A percentile compares a stretch with the other conserved stretches of the same genome.
Evolutionary conservation across 2,329 filamentous ascomycete genomes (phyloP).

Genomic region (Exutisphaerella laricina): DNA sequence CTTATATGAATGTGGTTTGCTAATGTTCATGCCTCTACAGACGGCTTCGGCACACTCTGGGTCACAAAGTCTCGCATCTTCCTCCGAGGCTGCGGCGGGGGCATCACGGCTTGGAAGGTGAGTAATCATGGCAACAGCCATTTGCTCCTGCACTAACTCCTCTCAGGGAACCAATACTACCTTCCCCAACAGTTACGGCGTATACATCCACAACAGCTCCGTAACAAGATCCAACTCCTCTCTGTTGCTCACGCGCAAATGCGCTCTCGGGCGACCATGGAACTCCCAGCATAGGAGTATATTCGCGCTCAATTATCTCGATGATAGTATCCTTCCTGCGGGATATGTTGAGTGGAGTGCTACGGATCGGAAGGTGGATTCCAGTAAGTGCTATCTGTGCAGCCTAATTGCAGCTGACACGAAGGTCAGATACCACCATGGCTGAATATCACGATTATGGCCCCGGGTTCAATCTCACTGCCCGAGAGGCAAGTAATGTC

Average conservation of each 20-base stretch:
- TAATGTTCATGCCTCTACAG: neutral
- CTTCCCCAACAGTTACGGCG: slow-evolving; percentile 60
- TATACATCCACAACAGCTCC: slow-evolving; percentile 55
- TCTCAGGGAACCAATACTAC: slow-evolving; percentile 38
- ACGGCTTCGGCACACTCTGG: slow-evolving; percentile 56
- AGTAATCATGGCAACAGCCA: slow-evolving; percentile 20
- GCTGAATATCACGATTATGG: slow-evolving; percentile 51
- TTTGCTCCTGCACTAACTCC: neutral
- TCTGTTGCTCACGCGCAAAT: slow-evolving; percentile 40
- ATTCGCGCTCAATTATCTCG: slow-evolving; percentile 52
- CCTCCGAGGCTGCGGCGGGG: slow-evolving; percentile 58
- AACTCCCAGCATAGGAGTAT: slow-evolving; percentile 54
- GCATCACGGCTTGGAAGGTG: slow-evolving; percentile 63
- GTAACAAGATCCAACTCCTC: slow-evolving; percentile 52
- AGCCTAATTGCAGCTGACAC: slow-evolving; percentile 1
- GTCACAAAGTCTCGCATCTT: slow-evolving; percentile 50
- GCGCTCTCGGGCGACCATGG: slow-evolving; percentile 58
- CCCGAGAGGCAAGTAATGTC: slow-evolving; percentile 36
- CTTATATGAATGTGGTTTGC: neutral
- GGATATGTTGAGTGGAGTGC: slow-evolving; percentile 54
- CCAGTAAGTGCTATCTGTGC: slow-evolving; percentile 23
- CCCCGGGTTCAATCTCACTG: slow-evolving; percentile 50
- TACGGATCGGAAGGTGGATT: slow-evolving; percentile 37
- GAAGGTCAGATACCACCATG: slow-evolving; percentile 45
- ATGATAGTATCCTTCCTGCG: slow-evolving; percentile 47